Evolutionary conservation across 257 asterid species (phyloP).

Genomic region (Paulownia fortunei): DNA sequence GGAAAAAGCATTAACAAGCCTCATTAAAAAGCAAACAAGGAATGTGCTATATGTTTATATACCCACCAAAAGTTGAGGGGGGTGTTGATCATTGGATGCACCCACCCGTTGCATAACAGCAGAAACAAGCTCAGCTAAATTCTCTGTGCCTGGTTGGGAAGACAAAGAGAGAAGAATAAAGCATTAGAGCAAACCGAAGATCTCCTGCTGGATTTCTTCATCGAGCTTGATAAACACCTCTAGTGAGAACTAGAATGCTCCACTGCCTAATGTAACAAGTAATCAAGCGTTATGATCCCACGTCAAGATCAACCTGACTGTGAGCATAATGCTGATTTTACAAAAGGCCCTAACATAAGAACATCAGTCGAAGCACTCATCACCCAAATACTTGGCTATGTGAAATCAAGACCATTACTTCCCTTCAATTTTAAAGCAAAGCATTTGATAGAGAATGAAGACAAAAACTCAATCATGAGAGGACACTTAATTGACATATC

Average conservation of each 20-base stretch:
- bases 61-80: conserved; percentile 86
- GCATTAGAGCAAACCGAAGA: conserved; percentile 15
- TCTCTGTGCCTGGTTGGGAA: conserved; percentile 67
- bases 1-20: conserved; percentile 28
- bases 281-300: neutral
- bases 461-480: neutral
- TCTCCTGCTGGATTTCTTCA: conserved; percentile 10
- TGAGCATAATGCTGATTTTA: neutral
- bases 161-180: conserved; percentile 14
- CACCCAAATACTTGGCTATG: neutral
- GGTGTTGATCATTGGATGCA: conserved; percentile 41
- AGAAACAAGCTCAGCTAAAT: conserved; percentile 76
- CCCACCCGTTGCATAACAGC: conserved; percentile 81
- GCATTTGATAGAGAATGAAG: neutral
- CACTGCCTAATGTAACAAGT: neutral
- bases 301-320: neutral
- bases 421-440: neutral
- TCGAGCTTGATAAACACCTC: neutral
- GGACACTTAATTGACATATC: neutral
- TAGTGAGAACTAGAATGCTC: neutral
- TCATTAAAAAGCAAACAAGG: neutral
- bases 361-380: neutral
- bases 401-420: neutral
- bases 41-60: conserved; percentile 14
- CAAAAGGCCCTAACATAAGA: neutral